Conservation (phyloP, 768 basidiomycete species). For the Podaxis sp. region DNA sequence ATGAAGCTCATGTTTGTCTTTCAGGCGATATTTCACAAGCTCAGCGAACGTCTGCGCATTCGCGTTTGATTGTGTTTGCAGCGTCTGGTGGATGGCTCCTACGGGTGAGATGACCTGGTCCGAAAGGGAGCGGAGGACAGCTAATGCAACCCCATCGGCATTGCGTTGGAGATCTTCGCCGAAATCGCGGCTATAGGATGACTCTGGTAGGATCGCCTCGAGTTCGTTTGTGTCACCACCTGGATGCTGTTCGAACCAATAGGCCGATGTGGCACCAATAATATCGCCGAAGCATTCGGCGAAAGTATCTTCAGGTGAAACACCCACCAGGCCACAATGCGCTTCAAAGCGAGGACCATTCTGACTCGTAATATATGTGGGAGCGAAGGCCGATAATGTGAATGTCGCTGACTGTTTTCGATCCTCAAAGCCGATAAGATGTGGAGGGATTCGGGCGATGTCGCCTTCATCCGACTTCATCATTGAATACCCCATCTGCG, state of each 20-base stretch:
- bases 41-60: conserved; percentile 38
- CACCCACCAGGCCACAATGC: conserved; percentile 61
- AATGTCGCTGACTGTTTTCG: conserved; percentile 63
- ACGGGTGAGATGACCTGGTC: conserved; percentile 60
- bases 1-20: conserved; percentile 48
- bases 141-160: conserved; percentile 52
- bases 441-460: conserved; percentile 60
- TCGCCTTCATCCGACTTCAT: conserved; percentile 39
- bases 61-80: conserved; percentile 24
- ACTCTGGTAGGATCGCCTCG: conserved; percentile 7
- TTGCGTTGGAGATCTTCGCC: conserved; percentile 24
- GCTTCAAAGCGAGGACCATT: conserved; percentile 42
- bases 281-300: conserved; percentile 65
- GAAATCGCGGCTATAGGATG: conserved; percentile 15
- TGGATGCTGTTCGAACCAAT: conserved; percentile 33
- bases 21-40: conserved; percentile 48
- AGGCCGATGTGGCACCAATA: conserved; percentile 56
- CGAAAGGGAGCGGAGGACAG: conserved; percentile 57
- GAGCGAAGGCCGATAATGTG: conserved; percentile 63
- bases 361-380: conserved; percentile 54
- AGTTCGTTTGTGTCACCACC: conserved; percentile 10
- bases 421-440: conserved; percentile 71
- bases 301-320: conserved; percentile 44
- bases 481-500: conserved; percentile 70
- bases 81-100: conserved; percentile 43